Conservation (phyloP, 2,329 filamentous ascomycete genomes). For the Onygenales sp. region DNA sequence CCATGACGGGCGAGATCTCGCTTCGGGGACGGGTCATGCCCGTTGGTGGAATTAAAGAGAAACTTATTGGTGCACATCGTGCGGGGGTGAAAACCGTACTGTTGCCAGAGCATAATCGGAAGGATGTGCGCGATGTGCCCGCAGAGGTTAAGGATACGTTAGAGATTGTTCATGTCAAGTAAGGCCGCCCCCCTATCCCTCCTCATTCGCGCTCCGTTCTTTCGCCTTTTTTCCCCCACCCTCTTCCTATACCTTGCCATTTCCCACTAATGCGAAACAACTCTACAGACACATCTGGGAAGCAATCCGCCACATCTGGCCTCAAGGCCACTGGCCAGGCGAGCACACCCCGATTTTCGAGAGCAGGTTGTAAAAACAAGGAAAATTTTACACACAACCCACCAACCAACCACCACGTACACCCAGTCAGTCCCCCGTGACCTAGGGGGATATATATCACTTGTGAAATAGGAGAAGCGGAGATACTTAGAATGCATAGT, state of each 20-base stretch:
- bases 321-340: constrained; percentile 73
- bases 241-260: constrained; percentile 4
- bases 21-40: constrained; percentile 84
- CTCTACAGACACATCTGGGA: constrained; percentile 76
- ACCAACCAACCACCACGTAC: too few relatives aligned
- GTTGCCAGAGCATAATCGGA: constrained; percentile 77
- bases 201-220: not conserved
- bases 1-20: constrained; percentile 80
- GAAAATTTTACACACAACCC: too few relatives aligned
- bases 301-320: constrained; percentile 84
- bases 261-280: constrained; percentile 9
- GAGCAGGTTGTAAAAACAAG: constrained; percentile 57
- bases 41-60: constrained; percentile 97
- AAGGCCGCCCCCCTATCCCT: constrained; percentile 30
- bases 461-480: not conserved
- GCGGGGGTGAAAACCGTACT: constrained; percentile 93
- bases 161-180: constrained; percentile 83
- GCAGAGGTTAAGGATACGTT: constrained; percentile 79
- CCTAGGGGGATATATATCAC: not conserved
- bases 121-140: constrained; percentile 85
- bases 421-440: not conserved
- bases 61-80: constrained; percentile 84
- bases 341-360: constrained; percentile 63
- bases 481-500: not conserved
- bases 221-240: not conserved